Percentiles rank a stretch among this genome's conserved stretches.
Evolutionary conservation across 805 yeast species (phyloP).

Genomic region (Sugiyamaella lignohabitans): DNA sequence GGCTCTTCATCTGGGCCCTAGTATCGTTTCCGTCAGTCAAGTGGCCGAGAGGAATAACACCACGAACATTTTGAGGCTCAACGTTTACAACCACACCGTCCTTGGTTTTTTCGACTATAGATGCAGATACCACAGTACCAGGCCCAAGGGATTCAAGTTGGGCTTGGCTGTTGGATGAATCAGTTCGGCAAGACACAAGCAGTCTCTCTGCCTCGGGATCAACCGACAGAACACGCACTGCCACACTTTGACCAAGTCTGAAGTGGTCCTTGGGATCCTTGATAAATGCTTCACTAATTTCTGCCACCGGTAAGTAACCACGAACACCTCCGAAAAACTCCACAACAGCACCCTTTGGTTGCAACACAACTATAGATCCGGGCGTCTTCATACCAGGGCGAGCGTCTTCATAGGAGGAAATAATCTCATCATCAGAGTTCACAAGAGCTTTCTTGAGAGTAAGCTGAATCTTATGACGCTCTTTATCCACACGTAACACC

Average conservation of each 20-base stretch:
- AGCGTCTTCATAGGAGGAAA: conserved; percentile 46
- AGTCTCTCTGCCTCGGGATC: conserved; percentile 50
- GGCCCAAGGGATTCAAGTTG: conserved; percentile 44
- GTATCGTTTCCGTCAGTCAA: conserved; percentile 70
- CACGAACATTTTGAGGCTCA: conserved; percentile 46
- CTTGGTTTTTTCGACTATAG: conserved; percentile 66
- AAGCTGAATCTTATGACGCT: conserved; percentile 46
- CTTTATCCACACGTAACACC: conserved; percentile 28
- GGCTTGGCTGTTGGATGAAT: conserved; percentile 33
- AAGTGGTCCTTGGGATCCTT: conserved; percentile 70
- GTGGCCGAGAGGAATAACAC: conserved; percentile 69
- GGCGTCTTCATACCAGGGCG: conserved; percentile 49
- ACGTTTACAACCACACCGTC: conserved; percentile 65
- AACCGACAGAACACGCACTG: conserved; percentile 56
- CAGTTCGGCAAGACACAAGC: conserved; percentile 67
- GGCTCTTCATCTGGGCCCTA: conserved; percentile 55
- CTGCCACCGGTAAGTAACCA: conserved; percentile 80
- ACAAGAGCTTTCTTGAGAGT: conserved; percentile 84
- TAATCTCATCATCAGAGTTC: conserved; percentile 36
- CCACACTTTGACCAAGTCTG: conserved; percentile 76
- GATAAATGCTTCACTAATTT: conserved; percentile 85
- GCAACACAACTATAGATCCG: conserved; percentile 69
- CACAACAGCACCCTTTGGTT: conserved; percentile 72
- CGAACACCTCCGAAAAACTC: conserved; percentile 72
- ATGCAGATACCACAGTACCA: conserved; percentile 48